phyloP scores from a whole-genome alignment of 805 yeast species.

The Sungouiella thailandica region DNA sequence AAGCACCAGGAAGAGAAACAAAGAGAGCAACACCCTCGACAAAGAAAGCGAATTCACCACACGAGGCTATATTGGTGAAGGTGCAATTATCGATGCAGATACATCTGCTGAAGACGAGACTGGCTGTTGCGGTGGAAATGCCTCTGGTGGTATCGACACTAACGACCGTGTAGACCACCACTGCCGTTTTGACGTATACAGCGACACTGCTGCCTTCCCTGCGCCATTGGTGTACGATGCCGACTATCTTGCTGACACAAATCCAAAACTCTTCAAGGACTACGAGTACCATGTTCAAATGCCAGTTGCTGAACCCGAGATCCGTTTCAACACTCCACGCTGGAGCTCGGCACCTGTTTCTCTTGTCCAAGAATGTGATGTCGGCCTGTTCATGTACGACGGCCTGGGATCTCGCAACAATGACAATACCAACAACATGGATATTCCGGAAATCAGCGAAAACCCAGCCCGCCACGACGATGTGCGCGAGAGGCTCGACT shows the following conservation, averaged over 20 bases:
- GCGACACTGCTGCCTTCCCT: slow-evolving; percentile 13
- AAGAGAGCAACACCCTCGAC: not conserved
- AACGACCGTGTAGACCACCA: slow-evolving; percentile 2
- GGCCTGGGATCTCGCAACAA: not conserved
- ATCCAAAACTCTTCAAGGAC: slow-evolving; percentile 35
- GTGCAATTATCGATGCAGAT: not conserved
- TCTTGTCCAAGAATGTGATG: not conserved
- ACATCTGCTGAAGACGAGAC: too few species aligned
- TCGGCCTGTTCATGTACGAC: too few species aligned
- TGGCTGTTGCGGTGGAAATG: too few species aligned
- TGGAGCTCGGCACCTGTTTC: slow-evolving; percentile 10
- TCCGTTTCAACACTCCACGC: slow-evolving; percentile 20
- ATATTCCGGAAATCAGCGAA: too few species aligned
- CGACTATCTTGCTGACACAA: slow-evolving; percentile 30
- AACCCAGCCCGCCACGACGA: too few species aligned
- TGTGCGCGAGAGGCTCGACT: slow-evolving; percentile 1
- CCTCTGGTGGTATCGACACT: too few species aligned
- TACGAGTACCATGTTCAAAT: slow-evolving; percentile 27
- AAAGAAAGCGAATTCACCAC: too few species aligned
- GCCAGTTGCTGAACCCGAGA: slow-evolving; percentile 8
- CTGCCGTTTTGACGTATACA: slow-evolving; percentile 8
- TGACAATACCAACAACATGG: not conserved
- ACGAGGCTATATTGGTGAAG: not conserved
- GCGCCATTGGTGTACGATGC: slow-evolving; percentile 42
- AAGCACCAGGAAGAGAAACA: too few species aligned